Evolutionary conservation across 805 yeast species (phyloP).

Genomic region (Metschnikowia amazonensis): DNA sequence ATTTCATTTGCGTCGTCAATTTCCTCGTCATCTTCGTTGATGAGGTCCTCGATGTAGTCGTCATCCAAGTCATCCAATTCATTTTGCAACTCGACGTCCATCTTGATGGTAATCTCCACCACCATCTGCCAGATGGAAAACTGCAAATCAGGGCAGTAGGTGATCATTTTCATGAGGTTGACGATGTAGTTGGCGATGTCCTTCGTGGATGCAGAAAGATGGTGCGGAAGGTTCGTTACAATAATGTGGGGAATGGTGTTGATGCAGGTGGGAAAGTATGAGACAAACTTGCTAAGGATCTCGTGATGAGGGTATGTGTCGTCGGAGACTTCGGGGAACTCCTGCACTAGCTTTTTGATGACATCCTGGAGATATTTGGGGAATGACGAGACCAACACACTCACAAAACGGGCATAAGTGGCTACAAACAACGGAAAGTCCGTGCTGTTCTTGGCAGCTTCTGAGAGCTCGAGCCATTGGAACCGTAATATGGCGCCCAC

Average conservation of each 20-base stretch:
- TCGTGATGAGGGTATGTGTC: constrained; percentile 47
- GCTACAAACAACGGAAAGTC: constrained; percentile 36
- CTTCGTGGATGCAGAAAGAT: constrained; percentile 50
- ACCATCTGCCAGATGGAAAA: constrained; percentile 75
- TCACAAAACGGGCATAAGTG: constrained; percentile 65
- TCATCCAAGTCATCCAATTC: constrained; percentile 83
- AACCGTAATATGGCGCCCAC: constrained; percentile 61
- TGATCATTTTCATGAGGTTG: constrained; percentile 56
- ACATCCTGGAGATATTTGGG: constrained; percentile 91
- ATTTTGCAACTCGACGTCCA: constrained; percentile 90
- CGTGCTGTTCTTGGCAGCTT: constrained; percentile 13
- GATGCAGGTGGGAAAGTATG: constrained; percentile 78
- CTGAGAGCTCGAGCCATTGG: constrained; percentile 55
- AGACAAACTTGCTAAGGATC: constrained; percentile 58
- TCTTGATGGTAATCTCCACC: constrained; percentile 73
- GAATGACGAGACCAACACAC: constrained; percentile 74
- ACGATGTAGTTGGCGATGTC: constrained; percentile 59
- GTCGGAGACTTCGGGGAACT: constrained; percentile 39
- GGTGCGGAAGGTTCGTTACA: constrained; percentile 71
- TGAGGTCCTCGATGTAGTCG: constrained; percentile 50
- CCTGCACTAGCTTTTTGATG: constrained; percentile 61
- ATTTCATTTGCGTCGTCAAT: constrained; percentile 26
- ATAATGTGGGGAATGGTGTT: constrained; percentile 58
- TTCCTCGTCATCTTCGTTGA: constrained; percentile 46
- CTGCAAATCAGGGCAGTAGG: constrained; percentile 74